Percentiles rank a stretch among this genome's conserved stretches.
Conservation (phyloP, 139 green algal species). For the Deuterostichococcus epilithicus region DNA sequence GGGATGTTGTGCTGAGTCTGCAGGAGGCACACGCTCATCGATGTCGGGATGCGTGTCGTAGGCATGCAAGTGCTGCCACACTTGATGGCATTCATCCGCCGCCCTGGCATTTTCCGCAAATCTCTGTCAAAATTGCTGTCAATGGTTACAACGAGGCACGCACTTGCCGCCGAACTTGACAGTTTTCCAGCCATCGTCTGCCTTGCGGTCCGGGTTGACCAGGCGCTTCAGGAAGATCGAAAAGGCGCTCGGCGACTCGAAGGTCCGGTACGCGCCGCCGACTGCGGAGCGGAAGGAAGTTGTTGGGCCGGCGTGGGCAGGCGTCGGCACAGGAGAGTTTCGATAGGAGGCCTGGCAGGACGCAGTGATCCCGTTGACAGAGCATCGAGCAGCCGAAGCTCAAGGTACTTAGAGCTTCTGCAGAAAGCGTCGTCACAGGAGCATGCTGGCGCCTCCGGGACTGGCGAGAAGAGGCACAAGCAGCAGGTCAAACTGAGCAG, state of each 20-base stretch:
- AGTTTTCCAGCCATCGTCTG: slow-evolving; percentile 87
- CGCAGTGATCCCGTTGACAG: neutral
- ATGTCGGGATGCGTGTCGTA: no score
- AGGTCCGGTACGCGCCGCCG: slow-evolving; percentile 31
- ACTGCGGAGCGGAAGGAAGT: slow-evolving; percentile 22
- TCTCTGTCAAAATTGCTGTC: slow-evolving; percentile 14
- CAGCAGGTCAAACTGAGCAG: neutral
- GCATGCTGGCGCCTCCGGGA: no score
- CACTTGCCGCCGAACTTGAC: slow-evolving; percentile 70
- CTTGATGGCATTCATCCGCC: no score
- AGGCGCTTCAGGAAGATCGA: slow-evolving; percentile 80
- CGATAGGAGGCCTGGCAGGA: no score
- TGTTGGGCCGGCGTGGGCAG: slow-evolving; percentile 3
- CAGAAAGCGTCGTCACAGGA: no score
- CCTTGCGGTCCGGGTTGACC: slow-evolving; percentile 64
- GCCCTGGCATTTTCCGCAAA: no score
- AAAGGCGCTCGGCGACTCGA: slow-evolving; percentile 79
- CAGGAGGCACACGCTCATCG: no score
- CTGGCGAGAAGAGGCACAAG: neutral
- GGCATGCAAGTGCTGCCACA: no score
- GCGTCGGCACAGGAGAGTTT: no score
- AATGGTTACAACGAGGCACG: neutral
- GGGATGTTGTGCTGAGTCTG: no score
- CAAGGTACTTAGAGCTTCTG: no score
- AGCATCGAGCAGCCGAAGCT: neutral